Base-by-base conservation (phyloP, 2,329 filamentous ascomycete genomes). In the Colletotrichum sp. region DNA sequence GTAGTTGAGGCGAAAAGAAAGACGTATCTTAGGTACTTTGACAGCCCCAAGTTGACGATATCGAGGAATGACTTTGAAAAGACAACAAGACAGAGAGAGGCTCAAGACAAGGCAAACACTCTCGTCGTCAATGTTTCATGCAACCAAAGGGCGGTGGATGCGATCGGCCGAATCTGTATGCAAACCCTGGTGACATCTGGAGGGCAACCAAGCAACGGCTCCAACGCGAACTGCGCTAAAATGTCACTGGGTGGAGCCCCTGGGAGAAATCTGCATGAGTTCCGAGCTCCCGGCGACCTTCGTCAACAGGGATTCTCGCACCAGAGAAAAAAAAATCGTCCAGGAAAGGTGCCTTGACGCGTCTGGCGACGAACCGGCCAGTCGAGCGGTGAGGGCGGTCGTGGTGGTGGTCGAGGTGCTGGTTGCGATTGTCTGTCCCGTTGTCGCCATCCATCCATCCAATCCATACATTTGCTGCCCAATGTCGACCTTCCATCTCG, bases 81-180 rank as follows among this genome's bases (percentile, higher is more conserved):
- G n/a, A 21, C 44, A 5, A 49, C 44, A 21, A 52, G 57, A 60
- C 15, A 60, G 57, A 60, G 26, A 74, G 49, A 60, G 67, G 59
- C 67, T 59, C 36, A 71, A 68, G 55, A 16, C n/a, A 26, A 13
- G 39, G 39, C 39, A 49, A 62, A 13, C 60, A 67, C 15, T 21
- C 68, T 68, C 69, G 73, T 66, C 73, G 63, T 68, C 73, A 44
- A 72, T 68, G 73, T 76, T 76, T 76, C 73, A 76, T 72, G 69
- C 73, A 34, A 64, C 69, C 73, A 72, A 57, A 64, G 52, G 63
- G 69, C 64, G 69, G 73, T 76, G 73, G 73, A 76, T 71, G 63
- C 73, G 73, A 76, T 76, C 73, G 73, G 26, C 73, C 69, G 57
- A 68, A 75, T 72, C 63, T 57, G 63, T 63, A 30, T 66, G 21